Conservation (phyloP, 768 basidiomycete genomes). For the Xerocomellus chrysenteron region DNA sequence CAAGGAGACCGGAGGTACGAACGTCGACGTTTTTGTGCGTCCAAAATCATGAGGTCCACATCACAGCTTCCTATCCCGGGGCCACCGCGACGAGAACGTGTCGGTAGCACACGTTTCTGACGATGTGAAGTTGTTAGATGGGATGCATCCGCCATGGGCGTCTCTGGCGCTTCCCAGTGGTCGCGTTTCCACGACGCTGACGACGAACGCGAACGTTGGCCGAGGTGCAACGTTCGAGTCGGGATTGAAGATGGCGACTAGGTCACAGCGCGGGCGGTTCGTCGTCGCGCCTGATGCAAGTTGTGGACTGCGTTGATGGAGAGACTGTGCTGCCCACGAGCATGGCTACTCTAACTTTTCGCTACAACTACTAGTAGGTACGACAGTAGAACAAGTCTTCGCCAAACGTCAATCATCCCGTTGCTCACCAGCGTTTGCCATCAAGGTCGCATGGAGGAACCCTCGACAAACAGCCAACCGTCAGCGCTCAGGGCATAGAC, state of each 20-base stretch:
- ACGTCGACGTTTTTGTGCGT: constrained; percentile 78
- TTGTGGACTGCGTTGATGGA: constrained; percentile 3
- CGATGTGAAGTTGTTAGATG: constrained; percentile 40
- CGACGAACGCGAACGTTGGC: constrained; percentile 4
- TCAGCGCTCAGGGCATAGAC: constrained; percentile 44
- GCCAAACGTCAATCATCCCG: neutral
- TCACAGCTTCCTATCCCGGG: constrained; percentile 79
- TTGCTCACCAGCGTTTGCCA: neutral
- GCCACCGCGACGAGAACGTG: constrained; percentile 77
- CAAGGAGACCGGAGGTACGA: constrained; percentile 30
- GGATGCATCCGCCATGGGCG: constrained; percentile 35
- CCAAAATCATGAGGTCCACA: constrained; percentile 80
- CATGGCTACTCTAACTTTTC: neutral
- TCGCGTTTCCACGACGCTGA: constrained; percentile 6
- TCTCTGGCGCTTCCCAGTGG: constrained; percentile 12
- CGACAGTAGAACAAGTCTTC: neutral
- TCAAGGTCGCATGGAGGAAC: constrained; percentile 8
- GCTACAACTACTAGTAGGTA: neutral
- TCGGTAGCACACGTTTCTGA: constrained; percentile 79
- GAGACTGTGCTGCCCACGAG: neutral
- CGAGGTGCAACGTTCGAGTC: neutral
- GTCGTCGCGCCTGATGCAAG: constrained; percentile 8
- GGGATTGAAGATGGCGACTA: constrained; percentile 2
- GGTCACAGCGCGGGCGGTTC: neutral
- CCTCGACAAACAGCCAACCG: constrained; percentile 43